Base-by-base conservation (phyloP, 306 rosid species). In the Dicorynia guianensis region DNA sequence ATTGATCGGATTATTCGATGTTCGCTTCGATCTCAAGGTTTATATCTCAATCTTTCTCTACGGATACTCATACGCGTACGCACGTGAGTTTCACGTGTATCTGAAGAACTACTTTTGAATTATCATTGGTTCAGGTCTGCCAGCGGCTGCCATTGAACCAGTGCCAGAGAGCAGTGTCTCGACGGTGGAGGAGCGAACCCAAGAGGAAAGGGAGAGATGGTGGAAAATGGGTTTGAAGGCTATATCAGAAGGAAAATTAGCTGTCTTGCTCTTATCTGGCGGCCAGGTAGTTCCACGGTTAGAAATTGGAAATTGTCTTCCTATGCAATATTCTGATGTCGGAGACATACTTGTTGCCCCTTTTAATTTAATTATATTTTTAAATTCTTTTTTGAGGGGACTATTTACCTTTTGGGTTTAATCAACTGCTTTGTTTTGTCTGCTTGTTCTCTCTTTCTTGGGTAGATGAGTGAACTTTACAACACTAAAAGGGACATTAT, bases 151-250 rank as follows among this genome's bases (percentile, higher is more conserved):
- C 1, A 91, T 93, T 43, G 98, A 94, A 83, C 91, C 97, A 0
- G 98, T 91, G 63, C 91, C 98, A 10, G 98, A 95, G 90, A 85
- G 87, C n/a, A 84, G 74, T 14, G 99, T 96, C 58, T 96, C 99
- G 19, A 86, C 92, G 36, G 85, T 90, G 79, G 99, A 92, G 75
- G 96, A 88, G 62, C 78, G 99, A 62, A 84, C 84, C n/a, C 86
- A 79, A 1, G 99, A 90, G 60, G 91, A 96, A 11, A 83, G 97
- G 65, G 99, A 92, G 77, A 81, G 90, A 71, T 96, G 99, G 99
- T 96, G 98, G 98, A 96, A 90, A 80, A 85, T 79, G 93, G 99
- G 99, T 1, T 77, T 96, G 89, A 92, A 96, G 76, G 98, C 97
- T 11, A 90, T 92, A 72, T 78, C 97, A 5, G 98, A 84, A 3